These are phyloP conservation scores for Pythium rishiriense DNA, from an alignment of 352 stramenopile genomes.

Conservation along the genomic window DNA sequence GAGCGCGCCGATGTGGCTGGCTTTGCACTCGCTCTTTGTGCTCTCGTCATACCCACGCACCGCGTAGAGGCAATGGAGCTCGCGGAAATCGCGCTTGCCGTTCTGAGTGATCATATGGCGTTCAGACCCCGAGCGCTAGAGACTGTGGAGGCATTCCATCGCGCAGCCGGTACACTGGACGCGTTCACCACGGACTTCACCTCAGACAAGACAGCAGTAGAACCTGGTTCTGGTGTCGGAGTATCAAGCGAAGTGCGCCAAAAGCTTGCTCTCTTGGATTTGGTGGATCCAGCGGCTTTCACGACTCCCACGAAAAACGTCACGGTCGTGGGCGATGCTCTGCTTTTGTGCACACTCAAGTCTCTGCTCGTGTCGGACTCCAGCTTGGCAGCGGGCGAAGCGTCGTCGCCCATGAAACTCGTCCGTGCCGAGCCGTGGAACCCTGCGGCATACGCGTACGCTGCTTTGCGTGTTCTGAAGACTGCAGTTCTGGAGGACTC, in stretches of 20 bases:
- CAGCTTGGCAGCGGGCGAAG: slow-evolving; percentile 14
- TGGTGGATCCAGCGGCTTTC: slow-evolving; percentile 6
- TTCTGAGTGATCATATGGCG: slow-evolving; percentile 7
- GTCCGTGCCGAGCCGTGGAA: slow-evolving; percentile 66
- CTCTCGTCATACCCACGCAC: neutral
- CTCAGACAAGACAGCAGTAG: neutral
- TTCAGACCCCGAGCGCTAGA: neutral
- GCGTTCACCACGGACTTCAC: slow-evolving; percentile 1
- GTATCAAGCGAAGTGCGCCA: neutral
- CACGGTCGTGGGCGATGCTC: slow-evolving; percentile 21
- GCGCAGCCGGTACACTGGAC: slow-evolving; percentile 5
- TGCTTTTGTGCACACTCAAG: slow-evolving; percentile 34
- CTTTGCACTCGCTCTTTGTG: slow-evolving; percentile 17
- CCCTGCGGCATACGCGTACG: slow-evolving; percentile 50
- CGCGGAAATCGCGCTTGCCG: neutral
- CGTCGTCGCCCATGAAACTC: slow-evolving; percentile 46
- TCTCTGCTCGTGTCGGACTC: slow-evolving; percentile 33
- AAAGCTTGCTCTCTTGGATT: slow-evolving; percentile 11
- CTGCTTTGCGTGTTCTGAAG: slow-evolving; percentile 53
- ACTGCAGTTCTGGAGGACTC: slow-evolving; percentile 15
- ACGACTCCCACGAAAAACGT: neutral
- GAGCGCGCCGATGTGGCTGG: neutral
- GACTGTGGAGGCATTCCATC: slow-evolving; percentile 19
- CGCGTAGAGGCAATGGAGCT: neutral
- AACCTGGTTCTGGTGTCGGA: neutral